A percentile compares a stretch with the other conserved stretches of the same genome.
Conservation (phyloP, 306 rosid genomes). For the Trifolium dubium region DNA sequence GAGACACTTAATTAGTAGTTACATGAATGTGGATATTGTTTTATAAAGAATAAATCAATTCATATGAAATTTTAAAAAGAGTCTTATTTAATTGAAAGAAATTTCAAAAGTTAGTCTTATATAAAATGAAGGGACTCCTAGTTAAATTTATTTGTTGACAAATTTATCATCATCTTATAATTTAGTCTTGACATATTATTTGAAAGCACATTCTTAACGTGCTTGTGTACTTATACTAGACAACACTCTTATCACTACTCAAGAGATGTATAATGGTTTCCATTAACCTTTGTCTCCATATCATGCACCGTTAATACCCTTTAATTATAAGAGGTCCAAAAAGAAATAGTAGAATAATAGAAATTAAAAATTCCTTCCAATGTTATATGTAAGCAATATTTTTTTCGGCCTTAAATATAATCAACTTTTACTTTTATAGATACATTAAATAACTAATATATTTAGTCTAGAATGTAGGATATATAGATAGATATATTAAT, state of each 20-base stretch:
- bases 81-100: too few species aligned
- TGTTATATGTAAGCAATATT: too few species aligned
- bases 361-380: neutral
- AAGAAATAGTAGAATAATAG: neutral
- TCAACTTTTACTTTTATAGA: too few species aligned
- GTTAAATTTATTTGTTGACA: constrained; percentile 14
- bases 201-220: constrained; percentile 24
- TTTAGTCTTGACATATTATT: constrained; percentile 25
- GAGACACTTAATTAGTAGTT: too few species aligned
- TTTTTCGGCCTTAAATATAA: too few species aligned
- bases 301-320: constrained; percentile 35
- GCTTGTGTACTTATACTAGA: constrained; percentile 45
- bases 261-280: constrained; percentile 48
- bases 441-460: too few species aligned
- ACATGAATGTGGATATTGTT: too few species aligned
- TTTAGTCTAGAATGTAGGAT: too few species aligned
- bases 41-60: too few species aligned
- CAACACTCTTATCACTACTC: constrained; percentile 41
- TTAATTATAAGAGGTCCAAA: constrained; percentile 11
- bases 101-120: too few species aligned
- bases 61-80: too few species aligned
- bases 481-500: too few species aligned
- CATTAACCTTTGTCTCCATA: constrained; percentile 53
- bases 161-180: constrained; percentile 29
- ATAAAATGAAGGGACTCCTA: neutral